Evolutionary conservation across 495 filamentous ascomycete genomes (phyloP).

Genomic region (Xylaria nigripes): DNA sequence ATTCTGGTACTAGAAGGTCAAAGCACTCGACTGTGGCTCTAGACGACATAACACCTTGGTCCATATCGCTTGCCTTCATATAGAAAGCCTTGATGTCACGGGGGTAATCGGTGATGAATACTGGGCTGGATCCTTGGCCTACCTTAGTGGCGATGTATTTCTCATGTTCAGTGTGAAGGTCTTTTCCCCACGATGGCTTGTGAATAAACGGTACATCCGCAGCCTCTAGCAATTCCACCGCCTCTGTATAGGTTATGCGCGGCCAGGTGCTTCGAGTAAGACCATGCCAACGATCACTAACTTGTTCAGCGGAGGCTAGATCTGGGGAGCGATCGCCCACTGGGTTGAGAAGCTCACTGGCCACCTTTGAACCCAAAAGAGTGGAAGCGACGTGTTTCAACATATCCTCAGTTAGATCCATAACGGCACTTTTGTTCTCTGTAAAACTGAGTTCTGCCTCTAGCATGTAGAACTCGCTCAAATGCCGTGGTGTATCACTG

Average conservation of each 20-base stretch:
- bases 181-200: constrained; percentile 58
- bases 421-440: constrained; percentile 57
- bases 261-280: constrained; percentile 59
- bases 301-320: constrained; percentile 31
- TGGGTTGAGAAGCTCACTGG: constrained; percentile 47
- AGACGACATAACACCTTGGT: constrained; percentile 10
- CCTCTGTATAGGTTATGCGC: constrained; percentile 76
- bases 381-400: constrained; percentile 51
- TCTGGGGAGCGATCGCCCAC: constrained; percentile 24
- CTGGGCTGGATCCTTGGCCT: constrained; percentile 49
- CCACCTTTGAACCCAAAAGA: constrained; percentile 48
- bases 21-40: constrained; percentile 79
- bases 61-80: constrained; percentile 47
- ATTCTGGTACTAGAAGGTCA: constrained; percentile 82
- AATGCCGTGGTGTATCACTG: constrained; percentile 87
- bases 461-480: constrained; percentile 98
- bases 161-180: constrained; percentile 88
- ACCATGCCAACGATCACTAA: constrained; percentile 63
- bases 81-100: constrained; percentile 87
- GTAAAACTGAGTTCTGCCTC: constrained; percentile 83
- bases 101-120: constrained; percentile 94
- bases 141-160: constrained; percentile 70
- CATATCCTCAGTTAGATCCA: constrained; percentile 71
- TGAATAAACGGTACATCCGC: constrained; percentile 58
- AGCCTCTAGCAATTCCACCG: constrained; percentile 58